Base-by-base conservation (phyloP, 208 protist genomes). In the Trypanosoma avium region DNA sequence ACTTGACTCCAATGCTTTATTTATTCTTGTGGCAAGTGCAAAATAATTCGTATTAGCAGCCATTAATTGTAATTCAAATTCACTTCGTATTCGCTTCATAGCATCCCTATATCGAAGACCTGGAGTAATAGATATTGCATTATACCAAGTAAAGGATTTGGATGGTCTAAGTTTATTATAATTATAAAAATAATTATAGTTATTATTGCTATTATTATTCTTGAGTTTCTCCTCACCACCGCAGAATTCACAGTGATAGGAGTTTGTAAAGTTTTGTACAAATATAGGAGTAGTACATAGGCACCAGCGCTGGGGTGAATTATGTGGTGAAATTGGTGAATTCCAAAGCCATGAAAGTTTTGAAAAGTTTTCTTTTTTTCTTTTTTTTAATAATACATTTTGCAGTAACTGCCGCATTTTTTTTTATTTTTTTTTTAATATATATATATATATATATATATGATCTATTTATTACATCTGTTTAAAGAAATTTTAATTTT, bases 331-430 rank as follows among this genome's bases (percentile, higher is more conserved):
- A 24, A 33, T 35, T 1, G 47, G 47, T 3, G 32, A 24, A 21
- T 30, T 30, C 59, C 45, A 64, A 33, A 45, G 15, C 59, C 59
- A 55, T 33, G 46, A 13, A 15, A 26, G n/a, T n/a, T n/a, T n/a
- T n/a, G n/a, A n/a, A n/a, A n/a, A n/a, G n/a, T n/a, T n/a, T n/a
- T 15, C 69, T 49, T 30, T 73, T 52, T 24, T 64, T 49, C 48
- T 62, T 65, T 21, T 49, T 55, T 12, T 61, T 52, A 19, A 73
- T 6, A 46, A n/a, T n/a, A 3, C 12, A 17, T n/a, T 4, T 56
- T 40, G 24, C 32, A 56, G n/a, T 32, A 27, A 38, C 27, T 36
- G 24, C 57, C 42, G 53, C 45, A 62, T 50, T 15, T n/a, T 10
- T 46, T 22, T 24, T 33, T 24, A 10, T 53, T 27, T 53, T 15